phyloP scores from a whole-genome alignment of 306 rosid genomes.

The Rosa rugosa region DNA sequence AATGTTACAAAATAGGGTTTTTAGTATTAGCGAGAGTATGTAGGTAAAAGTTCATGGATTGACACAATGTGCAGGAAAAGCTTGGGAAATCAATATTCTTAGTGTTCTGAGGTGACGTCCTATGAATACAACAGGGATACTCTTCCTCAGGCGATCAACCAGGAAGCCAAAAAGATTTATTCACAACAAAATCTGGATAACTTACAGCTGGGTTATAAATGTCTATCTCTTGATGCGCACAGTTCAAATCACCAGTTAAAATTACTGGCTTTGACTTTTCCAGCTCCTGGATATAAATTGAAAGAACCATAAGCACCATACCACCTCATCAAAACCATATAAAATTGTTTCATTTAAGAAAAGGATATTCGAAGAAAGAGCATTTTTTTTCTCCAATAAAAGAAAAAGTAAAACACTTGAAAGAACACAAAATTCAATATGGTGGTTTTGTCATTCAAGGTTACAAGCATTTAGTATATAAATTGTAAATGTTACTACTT shows the following conservation, averaged over 20 bases:
- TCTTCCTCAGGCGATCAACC: constrained; percentile 4
- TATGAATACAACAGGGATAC: neutral
- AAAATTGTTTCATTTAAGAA: neutral
- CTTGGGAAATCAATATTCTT: neutral
- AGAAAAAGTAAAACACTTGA: neutral
- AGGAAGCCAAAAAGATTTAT: neutral
- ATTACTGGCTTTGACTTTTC: constrained; percentile 89
- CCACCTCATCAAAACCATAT: neutral
- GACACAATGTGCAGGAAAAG: neutral
- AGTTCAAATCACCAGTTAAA: constrained; percentile 93
- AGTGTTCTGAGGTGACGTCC: neutral
- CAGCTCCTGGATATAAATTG: constrained; percentile 66
- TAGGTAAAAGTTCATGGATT: neutral
- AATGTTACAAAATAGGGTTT: neutral
- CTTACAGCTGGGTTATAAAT: constrained; percentile 89
- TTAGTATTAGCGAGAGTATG: neutral
- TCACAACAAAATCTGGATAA: constrained; percentile 13
- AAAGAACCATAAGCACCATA: constrained; percentile 23
- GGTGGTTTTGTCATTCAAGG: neutral
- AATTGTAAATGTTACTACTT: neutral
- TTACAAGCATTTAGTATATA: neutral
- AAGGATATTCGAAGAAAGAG: neutral
- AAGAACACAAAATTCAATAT: neutral
- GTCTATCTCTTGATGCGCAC: constrained; percentile 98
- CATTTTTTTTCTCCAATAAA: neutral